Conservation (phyloP, 1,284 basidiomycete species). For the Irpex sp. region DNA sequence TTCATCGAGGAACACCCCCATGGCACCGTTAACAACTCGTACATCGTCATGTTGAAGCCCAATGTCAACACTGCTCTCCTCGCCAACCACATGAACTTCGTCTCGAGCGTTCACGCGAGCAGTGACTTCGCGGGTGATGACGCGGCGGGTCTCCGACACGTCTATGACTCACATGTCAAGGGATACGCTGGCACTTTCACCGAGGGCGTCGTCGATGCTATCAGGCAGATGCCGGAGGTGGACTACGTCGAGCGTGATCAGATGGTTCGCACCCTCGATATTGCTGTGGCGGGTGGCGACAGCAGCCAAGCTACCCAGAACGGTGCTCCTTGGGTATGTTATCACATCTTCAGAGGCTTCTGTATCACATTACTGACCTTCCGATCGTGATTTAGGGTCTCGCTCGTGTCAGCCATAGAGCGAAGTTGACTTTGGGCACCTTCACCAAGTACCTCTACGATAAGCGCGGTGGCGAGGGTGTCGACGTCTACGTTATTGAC, state of each 20-base stretch:
- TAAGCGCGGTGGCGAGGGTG: constrained; percentile 78
- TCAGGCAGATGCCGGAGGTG: constrained; percentile 88
- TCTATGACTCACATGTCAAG: constrained; percentile 69
- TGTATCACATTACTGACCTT: not conserved
- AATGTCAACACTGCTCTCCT: constrained; percentile 54
- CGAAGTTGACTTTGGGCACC: constrained; percentile 74
- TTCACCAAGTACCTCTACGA: constrained; percentile 89
- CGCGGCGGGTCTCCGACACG: constrained; percentile 57
- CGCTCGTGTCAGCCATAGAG: constrained; percentile 91
- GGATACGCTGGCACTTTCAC: constrained; percentile 90
- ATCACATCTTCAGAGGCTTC: constrained; percentile 3
- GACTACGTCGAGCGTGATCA: constrained; percentile 94
- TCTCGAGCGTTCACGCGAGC: constrained; percentile 53
- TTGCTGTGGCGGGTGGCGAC: constrained; percentile 69
- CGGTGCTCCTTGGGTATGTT: constrained; percentile 86
- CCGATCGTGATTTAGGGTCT: constrained; percentile 63
- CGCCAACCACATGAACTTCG: constrained; percentile 72
- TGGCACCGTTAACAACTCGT: constrained; percentile 80
- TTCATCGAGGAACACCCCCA: constrained; percentile 54
- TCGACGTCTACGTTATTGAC: constrained; percentile 68
- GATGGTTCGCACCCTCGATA: constrained; percentile 71
- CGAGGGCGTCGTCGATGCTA: constrained; percentile 67
- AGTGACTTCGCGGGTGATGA: constrained; percentile 45
- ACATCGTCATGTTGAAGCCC: constrained; percentile 87
- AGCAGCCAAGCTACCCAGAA: constrained; percentile 74